Base-by-base conservation (phyloP, 495 filamentous ascomycete species). In the Penicillium cataractarum region DNA sequence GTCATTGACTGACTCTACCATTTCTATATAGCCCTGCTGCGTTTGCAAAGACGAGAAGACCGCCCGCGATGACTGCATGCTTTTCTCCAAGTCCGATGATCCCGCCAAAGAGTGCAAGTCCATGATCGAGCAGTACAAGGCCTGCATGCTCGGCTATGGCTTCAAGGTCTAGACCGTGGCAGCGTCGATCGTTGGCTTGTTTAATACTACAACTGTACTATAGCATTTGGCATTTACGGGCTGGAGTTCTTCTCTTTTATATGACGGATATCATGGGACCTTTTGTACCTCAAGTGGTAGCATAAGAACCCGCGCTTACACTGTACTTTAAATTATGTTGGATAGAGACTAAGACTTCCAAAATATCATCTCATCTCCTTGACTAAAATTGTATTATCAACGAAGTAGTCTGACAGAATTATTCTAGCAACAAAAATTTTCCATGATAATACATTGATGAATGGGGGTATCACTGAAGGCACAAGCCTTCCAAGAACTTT, bases 1-100 rank as follows among this genome's bases (percentile, higher is more conserved):
- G 22, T 4, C 15, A 21, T 29, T 12, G 42, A 64, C 44, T 42
- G 10, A 56, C 27, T 15, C n/a, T 46, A 24, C 37, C 46, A 44
- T 33, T 39, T 17, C 13, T 39, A 31, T 50, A 58, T 72, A 97
- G 92, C 93, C 93, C 35, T 97, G 93, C 85, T 97, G 94, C 76
- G 95, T 99, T 22, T 99, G 95, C 86, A 97, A 94, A 71, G 84
- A 92, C 49, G 95, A 99, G 76, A 99, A 99, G 75, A 83, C 90
- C 60, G 78, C 82, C 62, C 92, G 95, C 62, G 95, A 99, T 76
- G 95, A 99, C 79, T 99, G 95, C 83, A 97, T 99, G 94, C 90
- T 99, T 19, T 97, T 98, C 78, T 93, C 90, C 58, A 92, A 86
- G 63, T 80, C 86, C 63, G 84, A 86, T 60, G 87, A 96, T 70